Base-by-base conservation (phyloP, 2,329 filamentous ascomycete species). In the Sclerotiophoma versabilis region DNA sequence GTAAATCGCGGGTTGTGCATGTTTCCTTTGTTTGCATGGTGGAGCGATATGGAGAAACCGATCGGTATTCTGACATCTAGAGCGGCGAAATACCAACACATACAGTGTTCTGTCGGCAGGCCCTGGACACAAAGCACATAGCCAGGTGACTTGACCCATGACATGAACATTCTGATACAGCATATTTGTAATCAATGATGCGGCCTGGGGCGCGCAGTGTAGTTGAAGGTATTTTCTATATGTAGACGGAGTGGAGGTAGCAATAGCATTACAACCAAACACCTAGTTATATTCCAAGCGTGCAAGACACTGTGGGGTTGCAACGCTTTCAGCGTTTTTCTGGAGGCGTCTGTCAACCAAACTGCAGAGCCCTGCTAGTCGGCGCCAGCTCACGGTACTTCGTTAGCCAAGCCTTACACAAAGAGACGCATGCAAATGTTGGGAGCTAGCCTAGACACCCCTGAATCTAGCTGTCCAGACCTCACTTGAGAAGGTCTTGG, bases 131-230 rank as follows among this genome's bases (percentile, higher is more conserved):
- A 43, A 36, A 49, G 38, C 44, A 37, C 44, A 49, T 49, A 44
- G 33, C 44, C 51, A 54, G 51, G 51, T 49, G 51, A 54, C 38
- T 34, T 54, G 44, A 48, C 25, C 51, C 32, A 54, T 54, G 51
- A 54, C 45, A 54, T 54, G 51, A 54, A 49, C 44, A 44, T 54
- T 54, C 50, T 49, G 50, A 54, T 54, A 54, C 51, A 54, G 32
- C 27, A 44, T 33, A 39, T 49, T 54, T 54, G 38, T 54, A 54
- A 49, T 49, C 26, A 32, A 45, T 5, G 26, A 54, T 48, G 50
- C 50, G 44, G 51, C 51, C 51, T 49, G 51, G 51, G 51, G 51
- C 51, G 26, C 44, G 44, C 51, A 34, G 26, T 39, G 27, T 26
- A 33, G 22, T 36, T 42, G 19, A 32, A n/a, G 12, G 33, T 54